Conservation (phyloP, 225 moss, liverwort and hornwort species). For the Marchantia paleacea region DNA sequence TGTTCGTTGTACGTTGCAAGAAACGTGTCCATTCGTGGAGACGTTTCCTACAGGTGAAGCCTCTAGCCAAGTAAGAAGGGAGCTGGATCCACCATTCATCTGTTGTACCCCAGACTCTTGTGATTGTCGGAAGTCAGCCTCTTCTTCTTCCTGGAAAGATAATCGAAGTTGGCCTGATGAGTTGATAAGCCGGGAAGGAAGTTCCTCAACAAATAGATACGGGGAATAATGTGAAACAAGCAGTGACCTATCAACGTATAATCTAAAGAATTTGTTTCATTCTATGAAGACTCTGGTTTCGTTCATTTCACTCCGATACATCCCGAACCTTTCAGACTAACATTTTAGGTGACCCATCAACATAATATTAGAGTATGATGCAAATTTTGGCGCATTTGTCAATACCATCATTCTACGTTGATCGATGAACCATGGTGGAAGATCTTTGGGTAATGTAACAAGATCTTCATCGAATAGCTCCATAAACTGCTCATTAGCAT, state of each 20-base stretch:
- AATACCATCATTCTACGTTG: conserved; percentile 95
- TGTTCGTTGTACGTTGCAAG: not conserved
- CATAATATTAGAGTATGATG: too few species aligned
- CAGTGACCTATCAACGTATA: too few species aligned
- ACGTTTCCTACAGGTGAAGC: conserved; percentile 3
- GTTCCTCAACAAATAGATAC: too few species aligned
- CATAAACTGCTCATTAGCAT: conserved; percentile 99
- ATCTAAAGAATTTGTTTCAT: too few species aligned
- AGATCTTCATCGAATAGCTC: conserved; percentile 96
- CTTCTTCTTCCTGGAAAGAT: conserved; percentile 41
- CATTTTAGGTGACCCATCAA: too few species aligned
- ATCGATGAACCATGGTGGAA: conserved; percentile 94
- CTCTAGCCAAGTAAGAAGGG: not conserved
- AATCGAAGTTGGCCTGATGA: too few species aligned
- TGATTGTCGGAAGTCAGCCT: conserved; percentile 38
- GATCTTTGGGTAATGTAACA: conserved; percentile 75
- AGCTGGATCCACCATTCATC: conserved; percentile 11
- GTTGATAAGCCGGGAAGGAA: too few species aligned
- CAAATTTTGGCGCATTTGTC: too few species aligned
- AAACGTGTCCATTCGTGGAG: not conserved
- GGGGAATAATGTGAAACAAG: too few species aligned
- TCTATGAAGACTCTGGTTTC: too few species aligned
- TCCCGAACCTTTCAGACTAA: too few species aligned
- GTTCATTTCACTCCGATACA: too few species aligned
- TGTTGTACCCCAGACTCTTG: conserved; percentile 24